Evolutionary conservation across 148 eudicot species (phyloP).

Genomic region (Vaccinium corymbosum): DNA sequence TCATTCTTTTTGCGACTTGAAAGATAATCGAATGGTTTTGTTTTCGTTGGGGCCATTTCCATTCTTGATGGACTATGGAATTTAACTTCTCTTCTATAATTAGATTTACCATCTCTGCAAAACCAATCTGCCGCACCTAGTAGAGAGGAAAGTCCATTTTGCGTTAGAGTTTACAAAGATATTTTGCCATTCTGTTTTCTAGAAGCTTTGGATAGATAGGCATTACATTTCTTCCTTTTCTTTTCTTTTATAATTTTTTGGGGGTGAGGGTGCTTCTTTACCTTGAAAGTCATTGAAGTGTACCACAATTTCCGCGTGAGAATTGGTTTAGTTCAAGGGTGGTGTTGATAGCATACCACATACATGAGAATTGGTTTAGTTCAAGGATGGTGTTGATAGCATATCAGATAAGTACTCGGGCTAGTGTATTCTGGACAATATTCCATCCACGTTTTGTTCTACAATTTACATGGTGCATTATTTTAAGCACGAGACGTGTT

Average conservation of each 20-base stretch:
- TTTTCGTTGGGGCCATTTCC: background rate
- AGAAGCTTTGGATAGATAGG: slow-evolving; percentile 4
- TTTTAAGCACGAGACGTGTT: background rate
- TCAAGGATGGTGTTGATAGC: background rate
- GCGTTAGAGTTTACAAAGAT: background rate
- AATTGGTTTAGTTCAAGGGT: background rate
- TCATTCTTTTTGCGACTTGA: no score
- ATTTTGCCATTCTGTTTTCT: background rate
- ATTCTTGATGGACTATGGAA: background rate
- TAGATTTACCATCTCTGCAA: background rate
- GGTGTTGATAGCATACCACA: background rate
- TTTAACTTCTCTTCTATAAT: background rate
- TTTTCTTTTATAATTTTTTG: background rate
- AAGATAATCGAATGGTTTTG: no score
- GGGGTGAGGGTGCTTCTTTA: background rate
- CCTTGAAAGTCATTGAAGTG: background rate
- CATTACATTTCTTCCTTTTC: background rate
- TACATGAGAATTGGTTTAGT: background rate
- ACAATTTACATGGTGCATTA: background rate
- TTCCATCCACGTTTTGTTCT: background rate
- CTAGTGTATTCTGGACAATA: background rate
- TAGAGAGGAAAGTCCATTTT: background rate
- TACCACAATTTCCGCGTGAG: background rate
- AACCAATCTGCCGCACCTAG: background rate
- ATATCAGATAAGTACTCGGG: background rate